Percentiles rank a stretch among this genome's conserved stretches.
phyloP scores from a whole-genome alignment of 192 early-diverging fungal species.

The Geosiphon pyriformis region DNA sequence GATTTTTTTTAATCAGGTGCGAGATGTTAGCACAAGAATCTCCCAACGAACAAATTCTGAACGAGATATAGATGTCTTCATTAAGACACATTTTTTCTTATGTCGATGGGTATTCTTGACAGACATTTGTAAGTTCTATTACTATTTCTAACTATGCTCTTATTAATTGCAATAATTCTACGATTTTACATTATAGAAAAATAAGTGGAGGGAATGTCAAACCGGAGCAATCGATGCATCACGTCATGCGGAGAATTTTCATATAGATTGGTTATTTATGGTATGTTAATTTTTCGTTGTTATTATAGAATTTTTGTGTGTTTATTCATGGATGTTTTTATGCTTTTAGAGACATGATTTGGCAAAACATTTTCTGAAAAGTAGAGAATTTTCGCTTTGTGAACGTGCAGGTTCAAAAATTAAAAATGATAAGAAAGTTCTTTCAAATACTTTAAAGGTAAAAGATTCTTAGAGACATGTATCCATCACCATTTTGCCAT shows the following conservation, averaged over 20 bases:
- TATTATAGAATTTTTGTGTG: neutral
- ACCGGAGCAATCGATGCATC: neutral
- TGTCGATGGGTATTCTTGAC: neutral
- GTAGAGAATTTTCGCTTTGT: conserved; percentile 10
- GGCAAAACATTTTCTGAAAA: neutral
- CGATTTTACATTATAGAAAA: neutral
- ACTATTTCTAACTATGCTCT: neutral
- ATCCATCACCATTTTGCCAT: too few species aligned
- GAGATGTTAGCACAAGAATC: neutral
- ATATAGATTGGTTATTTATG: conserved; percentile 14
- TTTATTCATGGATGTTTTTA: neutral
- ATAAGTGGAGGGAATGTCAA: neutral
- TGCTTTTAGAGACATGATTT: conserved; percentile 11
- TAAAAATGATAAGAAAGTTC: conserved; percentile 10
- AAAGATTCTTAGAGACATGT: conserved; percentile 19
- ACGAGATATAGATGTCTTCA: neutral
- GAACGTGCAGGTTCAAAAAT: conserved; percentile 21
- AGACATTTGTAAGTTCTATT: conserved; percentile 3
- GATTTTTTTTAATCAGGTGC: neutral
- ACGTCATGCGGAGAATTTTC: neutral
- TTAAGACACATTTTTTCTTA: neutral
- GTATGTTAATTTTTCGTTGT: conserved; percentile 1
- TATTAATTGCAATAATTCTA: neutral
- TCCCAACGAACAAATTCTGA: neutral
- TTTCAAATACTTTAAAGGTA: conserved; percentile 9